Evolutionary conservation across 371 early-diverging fungal genomes (phyloP), one percentile per base, ranked within the genome.

Genomic region (Saksenaea vasiformis): DNA sequence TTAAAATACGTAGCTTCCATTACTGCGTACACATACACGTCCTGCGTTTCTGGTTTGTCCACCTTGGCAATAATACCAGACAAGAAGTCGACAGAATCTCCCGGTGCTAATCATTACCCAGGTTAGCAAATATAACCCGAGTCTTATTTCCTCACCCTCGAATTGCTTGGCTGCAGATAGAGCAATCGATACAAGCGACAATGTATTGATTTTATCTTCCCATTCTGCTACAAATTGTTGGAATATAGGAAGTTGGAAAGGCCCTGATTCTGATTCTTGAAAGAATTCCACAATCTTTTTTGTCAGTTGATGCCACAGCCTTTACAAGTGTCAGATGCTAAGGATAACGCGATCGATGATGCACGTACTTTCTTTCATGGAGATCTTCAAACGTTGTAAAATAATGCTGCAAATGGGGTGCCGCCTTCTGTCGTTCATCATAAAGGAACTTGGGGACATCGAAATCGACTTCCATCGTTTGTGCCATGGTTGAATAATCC

Each of bases 251-350:
- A 95, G 79, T 64, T 94, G 89, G 73, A 81, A 87, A 11, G 91
- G 86, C 47, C 84, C 87, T 14, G 97, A 90, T 36, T 82, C 84
- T n/a, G 95, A 91, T 58, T 88, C 82, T 43, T 79, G 72, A 60
- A 93, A 85, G 69, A 97, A 95, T 37, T 85, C 84, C 61, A 93
- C 83, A 4, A 96, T 79, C 37, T 77, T 74, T 54, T 88, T 60
- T 24, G 98, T 98, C 65, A 98, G 85, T 73, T 98, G 99, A 78
- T 98, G 99, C 98, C 98, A 98, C 55, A 98, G 83, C 75, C 97
- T 96, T 55, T 10, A 15, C 41, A 60, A 53, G 24, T 39, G 53
- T 58, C 13, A 55, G 61, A 17, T 15, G 17, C 7, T 34, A 44
- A 62, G 47, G 22, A 39, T 65, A 39, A 43, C n/a, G 37, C 36